Evolutionary conservation across 345 rosid genomes (phyloP), one percentile per base, ranked within the genome.

Genomic region (Dovyalis caffra): DNA sequence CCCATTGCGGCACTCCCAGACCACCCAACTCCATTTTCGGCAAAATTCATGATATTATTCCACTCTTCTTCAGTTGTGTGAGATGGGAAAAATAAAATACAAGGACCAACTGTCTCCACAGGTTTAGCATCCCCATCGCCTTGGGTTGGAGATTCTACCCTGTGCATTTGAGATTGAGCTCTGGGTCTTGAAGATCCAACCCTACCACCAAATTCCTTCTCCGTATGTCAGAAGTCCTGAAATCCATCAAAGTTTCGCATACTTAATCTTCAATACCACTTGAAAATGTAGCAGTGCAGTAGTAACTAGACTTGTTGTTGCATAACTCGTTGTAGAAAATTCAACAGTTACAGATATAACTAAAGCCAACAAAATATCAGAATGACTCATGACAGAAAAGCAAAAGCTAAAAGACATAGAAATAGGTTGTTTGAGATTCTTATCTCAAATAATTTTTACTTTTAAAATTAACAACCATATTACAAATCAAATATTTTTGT

Each of bases 1-100:
- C 92, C 93, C 75, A 81, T 58, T 35, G 97, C 90, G 1, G 93
- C 92, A 82, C 85, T 84, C 68, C 97, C 97, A 10, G 92, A 79
- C 71, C 90, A 76, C 4, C 78, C 90, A 79, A 95, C 83, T 77
- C 90, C 94, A 57, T 64, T 77, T 77, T 69, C 83, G 51, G 79
- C 60, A 66, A 79, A 78, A 35, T 56, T 47, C 26, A 87, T 28
- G 21, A 92, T 70, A 37, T 79, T 74, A 66, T 77, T 80, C 79
- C 63, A 49, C 75, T 86, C 87, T 69, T 85, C 81, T 76, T 23
- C 63, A 74, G 85, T 76, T 62, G 94, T 72, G 47, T 68, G 77
- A 34, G 89, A 77, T 58, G 95, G 90, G 45, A 90, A 49, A 77
- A 83, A 87, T 43, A 92, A 71, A 75, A 87, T 25, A 12, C 86